Base-by-base conservation (phyloP, 2,329 filamentous ascomycete species). In the Setomelanomma holmii region DNA sequence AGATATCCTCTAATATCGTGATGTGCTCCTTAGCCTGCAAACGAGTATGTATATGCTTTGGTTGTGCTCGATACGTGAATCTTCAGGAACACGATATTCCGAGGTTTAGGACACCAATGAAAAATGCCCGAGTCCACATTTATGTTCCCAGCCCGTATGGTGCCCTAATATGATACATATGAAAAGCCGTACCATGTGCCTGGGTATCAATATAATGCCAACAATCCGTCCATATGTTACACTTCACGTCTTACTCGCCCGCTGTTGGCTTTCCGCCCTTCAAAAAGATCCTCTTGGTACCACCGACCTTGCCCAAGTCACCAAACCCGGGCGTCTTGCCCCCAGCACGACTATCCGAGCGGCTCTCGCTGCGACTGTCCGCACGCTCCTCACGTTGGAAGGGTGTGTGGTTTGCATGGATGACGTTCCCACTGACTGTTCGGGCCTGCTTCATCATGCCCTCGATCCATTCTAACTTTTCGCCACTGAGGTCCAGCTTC, bases 381-480 rank as follows among this genome's bases (percentile, higher is more conserved):
- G 53, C 58, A 12, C 67, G 49, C 11, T 67, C 66, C 1, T 61
- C 54, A 3, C 55, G 55, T 14, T 55, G 44, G 12, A 60, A 60
- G 5, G 58, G 52, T 5, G 53, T 57, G n/a, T 58, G 59, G 22
- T 53, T 61, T 14, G 59, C 45, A 19, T 53, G 48, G 14, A 61
- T 48, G 35, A 68, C 52, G 70, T 86, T 86, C 49, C 84, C 84
- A 66, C 87, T 90, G 66, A 86, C 89, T 40, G 86, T 82, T 53
- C 88, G 84, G 35, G 92, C 90, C 68, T 90, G 89, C 67, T 90
- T 88, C 76, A 91, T 88, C 78, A 95, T 89, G 56, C 86, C 90
- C 72, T 93, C 88, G 8, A 95, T 89, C 90, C 90, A 95, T 34
- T 87, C 86, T 51, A 86, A 81, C 67, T 88, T 90, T 74, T 92